Conservation (phyloP, 1,284 basidiomycete genomes). For the Taiwanofungus camphoratus region DNA sequence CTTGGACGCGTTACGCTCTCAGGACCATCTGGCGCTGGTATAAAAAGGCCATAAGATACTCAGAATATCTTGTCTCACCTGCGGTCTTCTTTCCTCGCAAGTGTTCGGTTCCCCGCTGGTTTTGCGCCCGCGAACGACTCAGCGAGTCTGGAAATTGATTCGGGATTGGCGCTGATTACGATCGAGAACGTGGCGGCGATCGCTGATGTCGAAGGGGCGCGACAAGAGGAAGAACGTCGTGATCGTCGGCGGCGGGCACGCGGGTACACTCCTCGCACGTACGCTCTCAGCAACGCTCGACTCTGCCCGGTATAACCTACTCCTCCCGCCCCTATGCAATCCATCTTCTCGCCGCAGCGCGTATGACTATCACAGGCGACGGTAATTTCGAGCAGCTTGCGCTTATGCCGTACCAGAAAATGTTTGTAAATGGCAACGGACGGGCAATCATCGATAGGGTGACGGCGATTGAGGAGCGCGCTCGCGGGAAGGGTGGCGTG, state of each 20-base stretch:
- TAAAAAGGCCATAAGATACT: too few relatives aligned
- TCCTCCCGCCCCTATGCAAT: conserved; percentile 15
- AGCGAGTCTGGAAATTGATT: too few relatives aligned
- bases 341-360: conserved; percentile 24
- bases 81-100: too few relatives aligned
- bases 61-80: too few relatives aligned
- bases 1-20: too few relatives aligned
- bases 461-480: conserved; percentile 35
- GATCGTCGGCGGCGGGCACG: conserved; percentile 34
- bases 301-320: conserved; percentile 5
- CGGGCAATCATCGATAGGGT: conserved; percentile 40
- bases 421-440: conserved; percentile 44
- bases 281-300: conserved; percentile 8
- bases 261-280: conserved; percentile 20
- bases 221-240: conserved; percentile 33
- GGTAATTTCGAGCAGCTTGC: conserved; percentile 30
- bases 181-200: too few relatives aligned
- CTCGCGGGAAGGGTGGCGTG: conserved; percentile 33
- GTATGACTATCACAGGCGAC: conserved; percentile 14
- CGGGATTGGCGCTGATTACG: too few relatives aligned
- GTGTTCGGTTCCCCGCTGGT: too few relatives aligned
- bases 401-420: conserved; percentile 38
- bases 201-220: conserved; percentile 49
- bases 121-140: too few relatives aligned
- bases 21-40: too few relatives aligned